phyloP scores from a whole-genome alignment of 805 yeast genomes.

The Saturnispora sanitii region DNA sequence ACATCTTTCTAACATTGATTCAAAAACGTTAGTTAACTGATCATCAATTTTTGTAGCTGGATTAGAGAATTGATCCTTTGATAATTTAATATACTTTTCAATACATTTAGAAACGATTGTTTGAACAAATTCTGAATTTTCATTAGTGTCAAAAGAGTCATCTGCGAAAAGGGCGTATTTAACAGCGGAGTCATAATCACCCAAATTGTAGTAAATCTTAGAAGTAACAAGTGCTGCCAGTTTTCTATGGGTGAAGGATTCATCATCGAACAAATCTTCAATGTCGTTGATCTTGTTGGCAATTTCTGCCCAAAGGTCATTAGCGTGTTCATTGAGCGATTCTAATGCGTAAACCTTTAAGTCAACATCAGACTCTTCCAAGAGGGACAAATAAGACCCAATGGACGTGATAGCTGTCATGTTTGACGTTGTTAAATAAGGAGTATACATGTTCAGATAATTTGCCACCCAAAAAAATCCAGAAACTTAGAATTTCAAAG shows the following conservation, averaged over 20 bases:
- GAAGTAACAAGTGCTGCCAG: constrained; percentile 91
- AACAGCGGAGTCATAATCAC: constrained; percentile 87
- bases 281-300: constrained; percentile 82
- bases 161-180: constrained; percentile 83
- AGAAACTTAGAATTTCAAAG: background rate
- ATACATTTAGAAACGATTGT: constrained; percentile 92
- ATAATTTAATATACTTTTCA: constrained; percentile 61
- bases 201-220: constrained; percentile 82
- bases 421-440: background rate
- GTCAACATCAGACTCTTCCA: constrained; percentile 69
- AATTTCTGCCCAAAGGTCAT: constrained; percentile 94
- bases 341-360: constrained; percentile 79
- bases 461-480: constrained; percentile 2
- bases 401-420: constrained; percentile 50
- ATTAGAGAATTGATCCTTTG: constrained; percentile 39
- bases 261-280: constrained; percentile 87
- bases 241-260: constrained; percentile 52
- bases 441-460: too few relatives aligned
- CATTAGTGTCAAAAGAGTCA: constrained; percentile 62
- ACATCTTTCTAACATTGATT: constrained; percentile 79
- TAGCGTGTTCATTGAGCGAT: constrained; percentile 72
- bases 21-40: constrained; percentile 62
- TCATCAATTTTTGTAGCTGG: constrained; percentile 37
- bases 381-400: constrained; percentile 82
- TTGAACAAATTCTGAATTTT: constrained; percentile 77